Conservation (phyloP, 257 asterid genomes). For the Verbena officinalis region DNA sequence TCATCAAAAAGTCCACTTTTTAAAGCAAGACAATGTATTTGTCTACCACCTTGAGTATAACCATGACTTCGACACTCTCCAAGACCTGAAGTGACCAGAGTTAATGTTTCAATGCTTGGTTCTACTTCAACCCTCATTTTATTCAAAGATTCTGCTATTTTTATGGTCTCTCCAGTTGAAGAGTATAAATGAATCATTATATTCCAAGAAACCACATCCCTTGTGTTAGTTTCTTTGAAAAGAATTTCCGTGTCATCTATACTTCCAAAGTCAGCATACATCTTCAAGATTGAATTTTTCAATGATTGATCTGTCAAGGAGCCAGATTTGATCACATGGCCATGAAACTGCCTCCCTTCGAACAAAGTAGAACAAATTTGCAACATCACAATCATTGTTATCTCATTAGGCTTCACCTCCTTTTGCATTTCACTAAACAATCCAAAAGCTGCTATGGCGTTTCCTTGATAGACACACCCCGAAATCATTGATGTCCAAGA, state of each 20-base stretch:
- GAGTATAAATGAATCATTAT: constrained; percentile 43
- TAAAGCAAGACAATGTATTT: constrained; percentile 47
- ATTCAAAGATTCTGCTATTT: constrained; percentile 33
- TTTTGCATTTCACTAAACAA: constrained; percentile 45
- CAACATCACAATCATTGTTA: constrained; percentile 48
- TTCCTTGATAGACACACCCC: constrained; percentile 33
- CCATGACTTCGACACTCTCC: constrained; percentile 21
- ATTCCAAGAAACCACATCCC: constrained; percentile 53
- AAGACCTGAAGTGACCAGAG: constrained; percentile 41
- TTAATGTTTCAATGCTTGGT: constrained; percentile 45
- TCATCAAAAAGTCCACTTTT: constrained; percentile 48
- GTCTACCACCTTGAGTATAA: constrained; percentile 11
- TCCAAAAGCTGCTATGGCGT: constrained; percentile 35
- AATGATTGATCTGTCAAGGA: constrained; percentile 38
- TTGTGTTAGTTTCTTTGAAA: constrained; percentile 33
- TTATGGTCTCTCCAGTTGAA: constrained; percentile 23
- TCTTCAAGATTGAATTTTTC: constrained; percentile 46
- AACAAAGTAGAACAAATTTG: constrained; percentile 28
- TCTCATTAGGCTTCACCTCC: constrained; percentile 47
- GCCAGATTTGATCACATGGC: constrained; percentile 41
- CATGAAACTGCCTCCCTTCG: constrained; percentile 45
- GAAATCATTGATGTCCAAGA: constrained; percentile 58
- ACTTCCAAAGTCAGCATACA: constrained; percentile 34
- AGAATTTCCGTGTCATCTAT: constrained; percentile 36
- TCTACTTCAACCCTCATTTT: constrained; percentile 34